Base-by-base conservation (phyloP, 2,329 filamentous ascomycete genomes). In the Simplicillium sp. region DNA sequence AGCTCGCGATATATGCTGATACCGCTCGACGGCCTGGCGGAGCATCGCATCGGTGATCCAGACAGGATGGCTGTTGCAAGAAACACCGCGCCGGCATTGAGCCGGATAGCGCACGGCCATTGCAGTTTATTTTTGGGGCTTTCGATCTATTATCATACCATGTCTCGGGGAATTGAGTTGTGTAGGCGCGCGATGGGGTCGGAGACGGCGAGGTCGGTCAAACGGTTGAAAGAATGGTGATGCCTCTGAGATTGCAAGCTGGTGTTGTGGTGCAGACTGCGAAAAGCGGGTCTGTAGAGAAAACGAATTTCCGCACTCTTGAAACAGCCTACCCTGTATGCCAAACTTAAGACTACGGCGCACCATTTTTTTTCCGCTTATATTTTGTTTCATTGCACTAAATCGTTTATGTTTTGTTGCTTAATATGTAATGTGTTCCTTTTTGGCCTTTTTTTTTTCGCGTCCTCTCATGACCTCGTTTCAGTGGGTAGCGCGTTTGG, bases 41-140 rank as follows among this genome's bases (percentile, higher is more conserved):
- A 62, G 54, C 49, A 60, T 52, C 12, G 46, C 44, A 41, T 61
- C 58, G 18, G 58, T 54, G 43, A 59, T 50, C 54, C 57, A 59
- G 37, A 58, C 44, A 45, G 52, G 53, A 15, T 52, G 48, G 34
- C 46, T 45, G 33, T 50, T 47, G 31, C 35, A 44, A 18, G 45
- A 38, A 34, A 50, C 43, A 38, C 51, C 44, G 41, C 50, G 52
- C 43, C 46, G 52, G 46, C 57, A 53, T 38, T 48, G 43, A 36
- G 50, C 48, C 42, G 50, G 42, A 36, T 53, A 50, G 53, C 52
- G 50, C 41, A 51, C 51, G 39, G 56, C 49, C 60, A 63, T 63
- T 51, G 51, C 40, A 2, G 14, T 16, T 36, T 12, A 16, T 36
- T 36, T 25, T 25, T 25, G 20, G 9, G 20, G 20, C 20, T 25